phyloP scores from a whole-genome alignment of 2,329 filamentous ascomycete genomes.

The Juglanconis juglandina region DNA sequence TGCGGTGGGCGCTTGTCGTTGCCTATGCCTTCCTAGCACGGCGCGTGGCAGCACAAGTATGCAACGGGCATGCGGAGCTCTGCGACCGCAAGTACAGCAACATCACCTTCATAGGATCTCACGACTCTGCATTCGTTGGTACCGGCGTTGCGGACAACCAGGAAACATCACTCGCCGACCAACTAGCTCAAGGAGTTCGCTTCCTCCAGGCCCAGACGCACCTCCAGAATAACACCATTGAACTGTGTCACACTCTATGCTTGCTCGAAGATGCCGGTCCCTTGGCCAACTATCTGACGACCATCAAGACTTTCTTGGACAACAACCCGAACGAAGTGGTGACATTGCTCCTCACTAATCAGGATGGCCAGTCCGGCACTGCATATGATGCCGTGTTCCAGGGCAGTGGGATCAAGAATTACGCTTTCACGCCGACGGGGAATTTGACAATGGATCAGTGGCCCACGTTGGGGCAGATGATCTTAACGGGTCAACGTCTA shows the following conservation, averaged over 20 bases:
- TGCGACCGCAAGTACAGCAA: conserved; percentile 58
- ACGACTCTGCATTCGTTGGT: conserved; percentile 64
- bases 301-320: conserved; percentile 59
- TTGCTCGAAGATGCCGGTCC: conserved; percentile 55
- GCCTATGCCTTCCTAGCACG: background rate
- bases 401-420: conserved; percentile 51
- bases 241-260: conserved; percentile 67
- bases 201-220: conserved; percentile 65
- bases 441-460: conserved; percentile 46
- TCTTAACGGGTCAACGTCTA: conserved; percentile 59
- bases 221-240: conserved; percentile 44
- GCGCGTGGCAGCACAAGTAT: conserved; percentile 28
- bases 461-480: conserved; percentile 68
- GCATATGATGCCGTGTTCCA: conserved; percentile 55
- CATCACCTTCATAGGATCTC: conserved; percentile 58
- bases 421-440: conserved; percentile 51
- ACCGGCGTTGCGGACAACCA: conserved; percentile 55
- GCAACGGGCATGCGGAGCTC: conserved; percentile 56
- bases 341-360: conserved; percentile 61
- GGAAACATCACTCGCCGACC: conserved; percentile 52
- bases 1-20: background rate
- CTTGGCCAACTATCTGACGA: conserved; percentile 51
- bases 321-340: conserved; percentile 59
- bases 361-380: conserved; percentile 51
- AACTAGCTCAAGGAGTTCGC: conserved; percentile 60